Percentiles rank a stretch among this genome's conserved stretches.
Evolutionary conservation across 257 asterid genomes (phyloP).

Genomic region (Handroanthus guayacan): DNA sequence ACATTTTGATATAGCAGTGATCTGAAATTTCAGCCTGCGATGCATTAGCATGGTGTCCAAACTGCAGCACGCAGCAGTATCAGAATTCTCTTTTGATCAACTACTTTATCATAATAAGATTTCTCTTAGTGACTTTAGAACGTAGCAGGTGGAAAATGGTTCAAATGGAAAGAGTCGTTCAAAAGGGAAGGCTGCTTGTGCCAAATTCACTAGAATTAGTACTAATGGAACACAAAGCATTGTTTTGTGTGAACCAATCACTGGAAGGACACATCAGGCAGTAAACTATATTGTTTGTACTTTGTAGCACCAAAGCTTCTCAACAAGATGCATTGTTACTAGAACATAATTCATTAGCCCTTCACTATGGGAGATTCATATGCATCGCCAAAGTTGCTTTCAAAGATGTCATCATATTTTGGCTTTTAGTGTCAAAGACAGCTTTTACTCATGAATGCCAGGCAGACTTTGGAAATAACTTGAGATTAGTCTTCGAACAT

Average conservation of each 20-base stretch:
- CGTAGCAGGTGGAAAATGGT: slow-evolving; percentile 57
- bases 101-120: not conserved
- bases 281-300: not conserved
- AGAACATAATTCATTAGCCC: not conserved
- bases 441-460: slow-evolving; percentile 2
- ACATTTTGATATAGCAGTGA: not conserved
- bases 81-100: not conserved
- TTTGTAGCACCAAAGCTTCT: slow-evolving; percentile 7
- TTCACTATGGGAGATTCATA: not conserved
- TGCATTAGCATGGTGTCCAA: not conserved
- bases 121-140: slow-evolving; percentile 24
- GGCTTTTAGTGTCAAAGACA: slow-evolving; percentile 1
- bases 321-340: not conserved
- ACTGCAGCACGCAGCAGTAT: slow-evolving; percentile 10
- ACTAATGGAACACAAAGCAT: slow-evolving; percentile 86
- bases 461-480: slow-evolving; percentile 11
- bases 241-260: slow-evolving; percentile 83
- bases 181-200: slow-evolving; percentile 87
- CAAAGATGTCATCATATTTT: not conserved
- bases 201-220: slow-evolving; percentile 85
- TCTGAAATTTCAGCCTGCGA: slow-evolving; percentile 1
- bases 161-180: slow-evolving; percentile 34
- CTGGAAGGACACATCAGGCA: slow-evolving; percentile 99
- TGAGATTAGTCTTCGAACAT: slow-evolving; percentile 24
- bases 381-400: slow-evolving; percentile 18